Evolutionary conservation across 2,329 filamentous ascomycete genomes (phyloP).

Genomic region (Nannizziopsis arthrosporioides): DNA sequence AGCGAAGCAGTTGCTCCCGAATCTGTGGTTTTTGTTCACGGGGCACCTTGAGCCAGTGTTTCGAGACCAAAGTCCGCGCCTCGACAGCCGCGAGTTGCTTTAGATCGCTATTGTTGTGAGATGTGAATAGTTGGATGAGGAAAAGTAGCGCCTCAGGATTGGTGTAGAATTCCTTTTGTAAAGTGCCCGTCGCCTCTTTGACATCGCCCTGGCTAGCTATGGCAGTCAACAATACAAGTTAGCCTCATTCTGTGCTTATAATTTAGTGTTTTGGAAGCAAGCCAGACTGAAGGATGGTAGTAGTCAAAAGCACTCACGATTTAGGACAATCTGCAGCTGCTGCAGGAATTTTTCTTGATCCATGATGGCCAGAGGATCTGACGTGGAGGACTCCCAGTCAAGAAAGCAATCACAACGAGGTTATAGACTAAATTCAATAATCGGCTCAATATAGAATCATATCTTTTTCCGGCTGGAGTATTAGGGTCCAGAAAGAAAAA

Average conservation of each 20-base stretch:
- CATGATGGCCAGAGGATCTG: constrained; percentile 40
- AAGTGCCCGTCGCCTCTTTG: constrained; percentile 77
- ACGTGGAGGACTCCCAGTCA: constrained; percentile 14
- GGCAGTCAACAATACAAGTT: constrained; percentile 14
- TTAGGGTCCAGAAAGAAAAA: too few species aligned
- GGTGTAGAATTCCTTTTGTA: constrained; percentile 89
- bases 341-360: constrained; percentile 73
- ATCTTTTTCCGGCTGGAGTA: too few species aligned
- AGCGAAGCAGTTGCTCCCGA: constrained; percentile 70
- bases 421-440: too few species aligned
- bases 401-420: constrained; percentile 5
- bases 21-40: constrained; percentile 67
- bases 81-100: constrained; percentile 89
- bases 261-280: too few species aligned
- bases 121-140: constrained; percentile 78
- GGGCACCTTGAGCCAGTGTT: constrained; percentile 70
- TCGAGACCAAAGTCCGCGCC: constrained; percentile 66
- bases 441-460: too few species aligned
- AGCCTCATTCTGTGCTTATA: background rate
- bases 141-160: constrained; percentile 72
- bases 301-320: constrained; percentile 51
- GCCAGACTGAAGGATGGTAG: background rate
- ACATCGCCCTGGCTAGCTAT: constrained; percentile 77
- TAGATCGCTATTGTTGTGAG: constrained; percentile 57
- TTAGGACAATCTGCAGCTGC: constrained; percentile 76